A percentile compares a stretch with the other conserved stretches of the same genome.
Conservation (phyloP, 495 filamentous ascomycete genomes). For the Annulohypoxylon moriforme region DNA sequence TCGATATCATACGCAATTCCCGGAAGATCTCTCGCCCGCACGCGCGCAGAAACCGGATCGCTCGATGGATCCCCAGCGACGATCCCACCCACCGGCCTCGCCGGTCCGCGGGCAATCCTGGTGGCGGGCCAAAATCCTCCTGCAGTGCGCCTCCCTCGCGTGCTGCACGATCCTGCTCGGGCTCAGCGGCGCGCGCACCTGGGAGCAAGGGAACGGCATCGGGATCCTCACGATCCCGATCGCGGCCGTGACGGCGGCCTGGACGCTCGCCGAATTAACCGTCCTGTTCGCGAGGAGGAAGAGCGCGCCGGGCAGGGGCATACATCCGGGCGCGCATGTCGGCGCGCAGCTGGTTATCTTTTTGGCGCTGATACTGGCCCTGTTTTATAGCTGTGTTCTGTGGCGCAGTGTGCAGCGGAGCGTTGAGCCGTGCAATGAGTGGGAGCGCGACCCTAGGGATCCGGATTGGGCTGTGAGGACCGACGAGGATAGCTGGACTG, state of each 20-base stretch:
- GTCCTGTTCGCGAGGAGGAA: constrained; percentile 26
- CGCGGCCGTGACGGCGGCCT: constrained; percentile 47
- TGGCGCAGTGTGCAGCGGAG: constrained; percentile 22
- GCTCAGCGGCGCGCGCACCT: constrained; percentile 28
- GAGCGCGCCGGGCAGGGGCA: constrained; percentile 36
- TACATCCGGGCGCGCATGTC: constrained; percentile 55
- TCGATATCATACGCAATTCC: not conserved
- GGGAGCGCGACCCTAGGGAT: constrained; percentile 18
- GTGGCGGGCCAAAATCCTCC: constrained; percentile 47
- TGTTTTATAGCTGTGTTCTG: constrained; percentile 31
- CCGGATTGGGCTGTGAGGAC: constrained; percentile 23
- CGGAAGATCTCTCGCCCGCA: not conserved
- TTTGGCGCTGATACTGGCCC: constrained; percentile 28
- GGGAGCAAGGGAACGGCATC: not conserved
- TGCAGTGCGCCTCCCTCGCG: constrained; percentile 43
- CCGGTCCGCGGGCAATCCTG: constrained; percentile 28
- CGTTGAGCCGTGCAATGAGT: constrained; percentile 25
- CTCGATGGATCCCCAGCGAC: constrained; percentile 24
- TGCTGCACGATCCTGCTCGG: constrained; percentile 44
- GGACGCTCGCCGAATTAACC: constrained; percentile 49
- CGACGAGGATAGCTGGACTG: not conserved
- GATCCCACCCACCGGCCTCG: not conserved
- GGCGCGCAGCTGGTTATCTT: constrained; percentile 52
- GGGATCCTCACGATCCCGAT: constrained; percentile 21
- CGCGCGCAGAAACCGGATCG: not conserved